A percentile compares a stretch with the other conserved stretches of the same genome.
These are phyloP conservation scores for Naematelia aurantialba DNA, from an alignment of 768 basidiomycete genomes.

Conservation along the genomic window DNA sequence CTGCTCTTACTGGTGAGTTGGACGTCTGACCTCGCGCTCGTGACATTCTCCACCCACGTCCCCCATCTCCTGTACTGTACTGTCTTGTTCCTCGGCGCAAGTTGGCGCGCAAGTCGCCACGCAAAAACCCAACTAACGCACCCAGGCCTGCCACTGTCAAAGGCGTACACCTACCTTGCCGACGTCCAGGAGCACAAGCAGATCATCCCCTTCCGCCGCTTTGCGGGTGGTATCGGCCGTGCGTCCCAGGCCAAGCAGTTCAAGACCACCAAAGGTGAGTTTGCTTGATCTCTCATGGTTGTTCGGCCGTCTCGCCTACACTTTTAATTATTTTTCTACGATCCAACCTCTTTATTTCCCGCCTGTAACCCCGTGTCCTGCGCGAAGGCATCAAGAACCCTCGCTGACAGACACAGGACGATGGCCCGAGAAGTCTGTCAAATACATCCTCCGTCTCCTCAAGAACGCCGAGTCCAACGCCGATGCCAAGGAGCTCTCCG, in stretches of 20 bases:
- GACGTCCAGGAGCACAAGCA: slow-evolving; percentile 97
- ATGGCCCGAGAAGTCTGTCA: slow-evolving; percentile 99
- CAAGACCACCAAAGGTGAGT: slow-evolving; percentile 89
- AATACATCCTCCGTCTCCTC: slow-evolving; percentile 86
- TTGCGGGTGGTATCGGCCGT: slow-evolving; percentile 90
- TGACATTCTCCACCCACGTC: neutral
- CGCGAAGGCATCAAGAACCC: no score
- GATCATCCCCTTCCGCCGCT: slow-evolving; percentile 92
- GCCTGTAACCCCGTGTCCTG: no score
- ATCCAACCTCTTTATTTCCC: no score
- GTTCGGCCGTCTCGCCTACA: neutral
- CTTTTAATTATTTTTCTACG: no score
- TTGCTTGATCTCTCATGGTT: neutral
- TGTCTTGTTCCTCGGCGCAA: no score
- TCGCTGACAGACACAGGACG: slow-evolving; percentile 64
- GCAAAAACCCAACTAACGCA: no score
- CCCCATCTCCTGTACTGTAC: no score
- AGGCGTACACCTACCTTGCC: slow-evolving; percentile 89
- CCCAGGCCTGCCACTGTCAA: slow-evolving; percentile 82
- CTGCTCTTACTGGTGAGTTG: slow-evolving; percentile 75
- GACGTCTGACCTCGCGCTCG: neutral
- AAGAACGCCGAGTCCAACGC: slow-evolving; percentile 99
- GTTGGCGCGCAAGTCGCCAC: no score
- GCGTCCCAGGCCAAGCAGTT: slow-evolving; percentile 94
- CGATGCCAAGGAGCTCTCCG: slow-evolving; percentile 89